These are phyloP conservation scores for Ustilago esculenta DNA, from an alignment of 1,284 basidiomycete genomes.

Conservation along the genomic window DNA sequence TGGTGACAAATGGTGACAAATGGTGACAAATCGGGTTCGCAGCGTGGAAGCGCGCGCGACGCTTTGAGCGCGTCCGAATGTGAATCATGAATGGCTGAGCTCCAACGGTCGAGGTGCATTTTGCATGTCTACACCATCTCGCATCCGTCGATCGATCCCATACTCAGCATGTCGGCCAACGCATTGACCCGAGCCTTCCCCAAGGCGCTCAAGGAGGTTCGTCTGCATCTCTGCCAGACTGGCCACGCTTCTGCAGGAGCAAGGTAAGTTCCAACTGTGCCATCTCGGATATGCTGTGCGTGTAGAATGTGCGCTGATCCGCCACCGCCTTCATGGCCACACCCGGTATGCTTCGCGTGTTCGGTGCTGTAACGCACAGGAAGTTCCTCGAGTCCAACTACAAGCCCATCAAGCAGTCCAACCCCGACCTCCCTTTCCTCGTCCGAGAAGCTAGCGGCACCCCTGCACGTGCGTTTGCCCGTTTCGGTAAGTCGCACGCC, in stretches of 20 bases:
- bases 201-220: slow-evolving; percentile 62
- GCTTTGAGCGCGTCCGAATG: too few relatives aligned
- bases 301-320: too few relatives aligned
- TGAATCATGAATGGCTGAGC: too few relatives aligned
- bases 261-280: slow-evolving; percentile 53
- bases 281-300: too few relatives aligned
- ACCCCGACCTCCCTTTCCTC: slow-evolving; percentile 64
- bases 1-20: slow-evolving; percentile 31
- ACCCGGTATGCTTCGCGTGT: too few relatives aligned
- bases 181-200: slow-evolving; percentile 59
- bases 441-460: slow-evolving; percentile 63
- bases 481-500: slow-evolving; percentile 59
- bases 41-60: background rate
- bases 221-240: slow-evolving; percentile 65
- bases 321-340: too few relatives aligned
- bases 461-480: slow-evolving; percentile 62
- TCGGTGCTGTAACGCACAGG: slow-evolving; percentile 18
- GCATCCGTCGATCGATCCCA: slow-evolving; percentile 9
- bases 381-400: slow-evolving; percentile 64
- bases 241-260: slow-evolving; percentile 61
- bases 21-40: background rate
- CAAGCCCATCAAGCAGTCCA: slow-evolving; percentile 62
- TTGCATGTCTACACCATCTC: slow-evolving; percentile 5
- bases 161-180: slow-evolving; percentile 54
- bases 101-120: background rate